Evolutionary conservation across 495 filamentous ascomycete genomes (phyloP), one percentile per base, ranked within the genome.

Genomic region (Thozetella sp.): DNA sequence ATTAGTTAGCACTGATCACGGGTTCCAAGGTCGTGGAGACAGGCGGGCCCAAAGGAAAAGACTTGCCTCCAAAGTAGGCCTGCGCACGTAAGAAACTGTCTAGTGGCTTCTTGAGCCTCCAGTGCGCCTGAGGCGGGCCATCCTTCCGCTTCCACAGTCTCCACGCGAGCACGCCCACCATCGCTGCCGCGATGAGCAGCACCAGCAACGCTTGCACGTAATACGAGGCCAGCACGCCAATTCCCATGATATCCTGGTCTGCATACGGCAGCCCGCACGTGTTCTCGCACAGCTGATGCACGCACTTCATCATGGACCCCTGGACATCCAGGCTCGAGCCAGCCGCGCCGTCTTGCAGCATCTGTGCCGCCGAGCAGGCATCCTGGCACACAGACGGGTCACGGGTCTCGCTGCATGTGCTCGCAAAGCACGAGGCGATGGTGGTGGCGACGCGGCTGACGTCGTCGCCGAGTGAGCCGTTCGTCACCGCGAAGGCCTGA

Each of bases 261-360:
- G 43, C 43, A n/a, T 48, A 48, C n/a, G 43, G 43, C 43, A 48
- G n/a, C 12, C 43, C 43, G 43, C 43, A 48, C 9, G 43, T 48
- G 43, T 48, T 48, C 9, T 48, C 43, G 43, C 43, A 48, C 10
- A 48, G 43, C 6, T 10, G 10, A 4, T 48, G 43, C 43, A 48
- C 43, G n/a, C 43, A 48, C 4, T 20, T 4, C 4, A 9, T 9
- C 43, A 48, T 48, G 43, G 43, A 48, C 9, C 43, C 43, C 11
- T n/a, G 11, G 43, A 48, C 20, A 20, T 48, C 43, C 10, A 48
- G 43, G n/a, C 43, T 48, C 11, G 4, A 15, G 11, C 43, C 43
- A 4, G 43, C 43, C 4, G 43, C 43, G 9, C 43, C 43, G 6
- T 3, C 43, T n/a, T 48, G 43, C n/a, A 48, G 43, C 43, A 48